A percentile compares a stretch with the other conserved stretches of the same genome.
phyloP scores from a whole-genome alignment of 768 basidiomycete species.

The Stropharia rugosoannulata region DNA sequence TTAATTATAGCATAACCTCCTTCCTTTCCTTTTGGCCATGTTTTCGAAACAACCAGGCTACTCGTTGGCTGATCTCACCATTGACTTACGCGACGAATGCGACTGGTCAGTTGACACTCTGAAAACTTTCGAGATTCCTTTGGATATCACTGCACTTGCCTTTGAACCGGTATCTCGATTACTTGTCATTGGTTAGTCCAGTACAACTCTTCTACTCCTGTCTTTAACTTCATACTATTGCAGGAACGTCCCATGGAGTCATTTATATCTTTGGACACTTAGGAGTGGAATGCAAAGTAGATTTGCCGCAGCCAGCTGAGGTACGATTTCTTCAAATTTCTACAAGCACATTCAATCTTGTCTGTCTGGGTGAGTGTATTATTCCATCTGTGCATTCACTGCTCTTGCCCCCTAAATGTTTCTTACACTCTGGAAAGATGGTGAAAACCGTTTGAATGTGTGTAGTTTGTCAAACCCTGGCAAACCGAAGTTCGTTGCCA shows the following conservation, averaged over 20 bases:
- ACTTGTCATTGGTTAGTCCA: constrained; percentile 52
- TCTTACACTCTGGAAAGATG: constrained; percentile 37
- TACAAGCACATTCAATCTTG: constrained; percentile 47
- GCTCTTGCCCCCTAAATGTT: not conserved
- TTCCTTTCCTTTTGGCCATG: constrained; percentile 25
- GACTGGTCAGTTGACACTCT: constrained; percentile 60
- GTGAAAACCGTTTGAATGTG: constrained; percentile 51
- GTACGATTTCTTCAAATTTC: constrained; percentile 69
- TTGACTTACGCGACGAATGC: constrained; percentile 49
- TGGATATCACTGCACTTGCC: constrained; percentile 52
- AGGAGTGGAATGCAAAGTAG: constrained; percentile 54
- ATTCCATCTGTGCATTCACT: not conserved
- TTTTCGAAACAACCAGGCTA: constrained; percentile 37
- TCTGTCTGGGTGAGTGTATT: constrained; percentile 56
- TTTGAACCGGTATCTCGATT: constrained; percentile 60
- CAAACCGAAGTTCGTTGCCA: constrained; percentile 49
- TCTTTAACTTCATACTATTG: constrained; percentile 5
- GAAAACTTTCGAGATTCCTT: constrained; percentile 46
- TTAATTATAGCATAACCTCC: no score
- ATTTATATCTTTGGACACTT: constrained; percentile 70
- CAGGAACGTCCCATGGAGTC: constrained; percentile 64
- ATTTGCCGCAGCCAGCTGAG: constrained; percentile 40
- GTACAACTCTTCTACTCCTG: not conserved
- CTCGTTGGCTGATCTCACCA: constrained; percentile 52
- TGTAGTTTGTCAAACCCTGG: constrained; percentile 59